These are phyloP conservation scores for Ceratocystis alfenasii DNA, from an alignment of 2,329 filamentous ascomycete genomes.

Conservation along the genomic window DNA sequence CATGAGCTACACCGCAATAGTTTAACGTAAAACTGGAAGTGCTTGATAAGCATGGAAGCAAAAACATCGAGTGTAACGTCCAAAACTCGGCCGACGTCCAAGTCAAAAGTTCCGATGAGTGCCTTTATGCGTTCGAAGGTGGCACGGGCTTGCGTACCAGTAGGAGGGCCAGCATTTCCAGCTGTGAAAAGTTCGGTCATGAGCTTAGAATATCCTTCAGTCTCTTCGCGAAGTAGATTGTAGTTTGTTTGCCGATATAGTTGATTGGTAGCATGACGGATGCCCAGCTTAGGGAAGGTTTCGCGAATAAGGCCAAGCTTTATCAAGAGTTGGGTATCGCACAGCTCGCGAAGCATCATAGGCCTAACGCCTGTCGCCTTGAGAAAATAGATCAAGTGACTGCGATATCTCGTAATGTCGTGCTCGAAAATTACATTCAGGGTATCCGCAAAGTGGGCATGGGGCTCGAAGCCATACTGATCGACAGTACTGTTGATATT, in stretches of 20 bases:
- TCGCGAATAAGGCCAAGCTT: constrained; percentile 68
- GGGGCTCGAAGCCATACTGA: constrained; percentile 45
- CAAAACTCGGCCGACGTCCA: constrained; percentile 87
- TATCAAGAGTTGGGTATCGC: constrained; percentile 68
- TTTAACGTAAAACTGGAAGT: constrained; percentile 89
- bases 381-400: constrained; percentile 53
- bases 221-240: constrained; percentile 88
- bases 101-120: constrained; percentile 89
- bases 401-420: constrained; percentile 42
- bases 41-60: constrained; percentile 82
- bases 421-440: constrained; percentile 67
- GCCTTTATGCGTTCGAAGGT: constrained; percentile 89
- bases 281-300: constrained; percentile 72
- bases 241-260: constrained; percentile 95
- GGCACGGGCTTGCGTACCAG: constrained; percentile 63
- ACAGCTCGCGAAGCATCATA: constrained; percentile 60
- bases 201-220: constrained; percentile 92
- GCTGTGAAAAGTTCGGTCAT: constrained; percentile 92
- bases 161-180: constrained; percentile 60
- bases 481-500: constrained; percentile 28
- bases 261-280: constrained; percentile 82
- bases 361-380: constrained; percentile 60
- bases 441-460: constrained; percentile 68
- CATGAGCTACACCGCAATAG: constrained; percentile 84
- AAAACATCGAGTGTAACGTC: constrained; percentile 94